Base-by-base conservation (phyloP, 2,329 filamentous ascomycete genomes). In the Zasmidium citrigriseum region DNA sequence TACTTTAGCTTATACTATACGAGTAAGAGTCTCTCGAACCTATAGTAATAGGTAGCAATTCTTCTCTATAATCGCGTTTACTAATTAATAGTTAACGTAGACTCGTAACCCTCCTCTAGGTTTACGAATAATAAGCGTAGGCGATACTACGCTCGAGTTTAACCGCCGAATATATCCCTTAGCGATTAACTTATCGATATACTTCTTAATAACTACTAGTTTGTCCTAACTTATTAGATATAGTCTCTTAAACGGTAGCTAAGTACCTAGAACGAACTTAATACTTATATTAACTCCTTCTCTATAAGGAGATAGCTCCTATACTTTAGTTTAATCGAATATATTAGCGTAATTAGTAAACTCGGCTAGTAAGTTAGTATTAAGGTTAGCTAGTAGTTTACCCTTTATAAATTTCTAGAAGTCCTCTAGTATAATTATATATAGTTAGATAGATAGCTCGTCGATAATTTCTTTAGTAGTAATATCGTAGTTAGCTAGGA, bases 61-160 rank as follows among this genome's bases (percentile, higher is more conserved):
- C 51, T 58, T 58, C 18, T 38, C 29, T 3, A 23, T 58, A 4
- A 58, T 11, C 1, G 21, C 46, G 20, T 58, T 58, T 14, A 58
- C 21, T 2, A 10, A 44, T 4, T 29, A 2, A 16, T 58, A 58
- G 18, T 58, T 20, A 1, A 54, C 25, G 20, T 23, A 54, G 2
- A 54, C 10, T 2, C 34, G 34, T 23, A 58, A 22, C 1, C 50
- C 22, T 4, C 46, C 22, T 4, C 49, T n/a, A 2, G 20, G 55
- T 41, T 57, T 57, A 7, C 44, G 41, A 16, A 57, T 27, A 5
- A 58, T 25, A 24, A 58, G 41, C 25, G 49, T 23, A 12, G 29
- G 51, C 3, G 10, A 24, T 4, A 45, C 25, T 3, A 3, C 24
- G 20, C 12, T 14, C 4, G 34, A 58, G 11, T 45, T 53, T 20